Evolutionary conservation across 768 basidiomycete genomes (phyloP), one percentile per base, ranked within the genome.

Genomic region (Hemileccinum impolitum): DNA sequence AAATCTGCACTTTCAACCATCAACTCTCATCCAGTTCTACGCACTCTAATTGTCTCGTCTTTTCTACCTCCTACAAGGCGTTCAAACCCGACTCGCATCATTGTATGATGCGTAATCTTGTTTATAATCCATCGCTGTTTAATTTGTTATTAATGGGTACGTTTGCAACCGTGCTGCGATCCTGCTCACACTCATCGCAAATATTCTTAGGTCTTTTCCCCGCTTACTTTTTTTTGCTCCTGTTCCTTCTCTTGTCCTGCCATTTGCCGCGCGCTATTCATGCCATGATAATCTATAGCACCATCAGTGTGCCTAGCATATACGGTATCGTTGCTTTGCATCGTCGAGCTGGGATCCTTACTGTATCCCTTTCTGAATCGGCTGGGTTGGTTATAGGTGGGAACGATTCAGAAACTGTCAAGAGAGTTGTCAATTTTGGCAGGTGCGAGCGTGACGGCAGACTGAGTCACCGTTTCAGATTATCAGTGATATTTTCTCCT

Each of bases 251-350:
- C n/a, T 28, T 25, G 38, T 10, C 28, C 18, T 9, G 26, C 11
- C 25, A 34, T 26, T 8, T 19, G 13, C 10, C 23, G 39, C 26
- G 8, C 14, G 32, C 15, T 46, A 31, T 40, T 21, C 23, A 34
- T 36, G 18, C 31, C 19, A 39, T 44, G 17, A 25, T 52, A 50
- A 43, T 31, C 21, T 64, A 50, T 36, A 43, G 23, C 44, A 39
- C 26, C 23, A 47, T 41, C 17, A 52, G 47, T 32, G 43, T 42
- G 39, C 32, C 31, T 61, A 58, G 48, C 53, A 35, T 50, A 48
- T 52, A 43, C n/a, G n/a, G n/a, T n/a, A n/a, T n/a, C 47, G 38
- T 45, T 50, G 19, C 42, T 47, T 45, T 32, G 40, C 44, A 49
- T 49, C 3, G 19, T 46, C 34, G 35, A 51, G 50, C 17, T 30